These are phyloP conservation scores for Eurotiales sp. DNA, from an alignment of 2,329 filamentous ascomycete species.

Conservation along the genomic window DNA sequence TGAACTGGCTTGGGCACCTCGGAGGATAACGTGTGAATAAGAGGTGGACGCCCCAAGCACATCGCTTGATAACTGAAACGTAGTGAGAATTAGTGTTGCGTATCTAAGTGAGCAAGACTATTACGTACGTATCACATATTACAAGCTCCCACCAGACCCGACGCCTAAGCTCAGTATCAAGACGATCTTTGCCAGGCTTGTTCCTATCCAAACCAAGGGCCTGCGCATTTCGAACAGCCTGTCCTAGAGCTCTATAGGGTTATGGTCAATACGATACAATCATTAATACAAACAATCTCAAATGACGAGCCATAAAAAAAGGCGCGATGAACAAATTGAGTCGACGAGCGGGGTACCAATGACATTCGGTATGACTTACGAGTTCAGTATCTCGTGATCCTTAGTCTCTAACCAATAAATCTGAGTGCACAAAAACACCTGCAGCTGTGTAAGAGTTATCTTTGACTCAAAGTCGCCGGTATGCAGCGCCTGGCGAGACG, in stretches of 20 bases:
- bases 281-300: no score
- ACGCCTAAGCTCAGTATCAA: conserved; percentile 23
- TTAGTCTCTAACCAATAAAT: conserved; percentile 32
- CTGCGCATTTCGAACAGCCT: conserved; percentile 24
- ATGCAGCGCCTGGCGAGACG: conserved; percentile 27
- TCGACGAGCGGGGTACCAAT: no score
- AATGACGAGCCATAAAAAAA: no score
- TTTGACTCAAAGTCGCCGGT: conserved; percentile 26
- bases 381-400: conserved; percentile 29
- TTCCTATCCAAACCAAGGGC: conserved; percentile 23
- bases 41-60: conserved; percentile 23
- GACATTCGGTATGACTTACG: conserved; percentile 19
- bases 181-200: conserved; percentile 14
- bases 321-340: no score
- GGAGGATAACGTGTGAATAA: conserved; percentile 21
- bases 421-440: conserved; percentile 28
- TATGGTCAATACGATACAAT: no score
- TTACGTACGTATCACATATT: conserved; percentile 22
- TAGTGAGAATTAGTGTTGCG: not conserved
- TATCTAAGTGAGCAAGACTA: not conserved
- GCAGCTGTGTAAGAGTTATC: conserved; percentile 25
- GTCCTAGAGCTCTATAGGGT: conserved; percentile 19
- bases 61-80: conserved; percentile 25
- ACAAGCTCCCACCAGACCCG: conserved; percentile 25
- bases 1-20: conserved; percentile 24